Evolutionary conservation across 2,329 filamentous ascomycete species (phyloP), one percentile per base, ranked within the genome.

Genomic region (Pyrenochaeta sp.): DNA sequence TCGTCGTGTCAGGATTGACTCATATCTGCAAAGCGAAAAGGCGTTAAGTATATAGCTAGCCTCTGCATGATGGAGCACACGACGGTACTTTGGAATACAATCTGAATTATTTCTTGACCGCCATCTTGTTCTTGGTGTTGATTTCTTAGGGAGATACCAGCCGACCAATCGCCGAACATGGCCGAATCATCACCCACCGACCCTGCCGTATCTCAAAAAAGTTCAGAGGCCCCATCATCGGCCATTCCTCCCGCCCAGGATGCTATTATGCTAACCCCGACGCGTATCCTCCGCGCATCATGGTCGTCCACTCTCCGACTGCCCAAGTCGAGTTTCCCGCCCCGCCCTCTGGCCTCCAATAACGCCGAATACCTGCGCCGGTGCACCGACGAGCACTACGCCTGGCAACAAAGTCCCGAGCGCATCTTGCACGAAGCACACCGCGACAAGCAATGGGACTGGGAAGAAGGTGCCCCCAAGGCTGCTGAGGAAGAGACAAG

Each of bases 341-440:
- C 76, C 3, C 74, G 77, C 18, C 74, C 77, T 3, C 53, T 50
- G 51, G 65, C 48, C 26, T 52, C 58, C 19, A 51, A 55, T 30
- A 65, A 44, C 20, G 45, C 65, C 19, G 59, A 61, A 51, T 86
- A 94, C 72, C 81, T 96, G 32, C 80, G 83, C 64, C 80, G 83
- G 82, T 94, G 88, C 72, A 87, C 90, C 72, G 89, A 96, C 75
- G 86, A 92, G 38, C 81, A 96, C 10, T 99, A 97, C 75, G 76
- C 82, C 63, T 96, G 92, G 92, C 94, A 99, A 77, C 78, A 79
- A 35, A 67, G 53, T 41, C 49, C 63, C n/a, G 44, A 49, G 24
- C 63, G 51, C 69, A 72, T 42, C 74, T 78, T 47, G 74, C 83
- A 52, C 75, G 40, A 60, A 11, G 53, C 54, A 28, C 45, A 55